phyloP scores from a whole-genome alignment of 2,329 filamentous ascomycete species.

The Zasmidium citrigriseum region DNA sequence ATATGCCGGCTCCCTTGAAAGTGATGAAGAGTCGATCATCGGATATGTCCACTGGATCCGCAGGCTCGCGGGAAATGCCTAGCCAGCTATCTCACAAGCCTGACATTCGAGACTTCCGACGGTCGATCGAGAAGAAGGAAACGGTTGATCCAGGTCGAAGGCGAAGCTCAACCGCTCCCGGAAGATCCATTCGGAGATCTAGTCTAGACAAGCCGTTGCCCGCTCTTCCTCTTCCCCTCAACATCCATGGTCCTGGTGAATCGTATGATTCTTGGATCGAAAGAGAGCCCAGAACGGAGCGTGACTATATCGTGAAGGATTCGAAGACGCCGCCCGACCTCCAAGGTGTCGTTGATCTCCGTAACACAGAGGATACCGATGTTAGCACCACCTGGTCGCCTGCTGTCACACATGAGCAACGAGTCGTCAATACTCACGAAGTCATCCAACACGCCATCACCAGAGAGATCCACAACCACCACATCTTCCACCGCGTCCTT shows the following conservation, averaged over 20 bases:
- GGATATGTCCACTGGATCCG: background rate
- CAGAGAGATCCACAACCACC: slow-evolving; percentile 57
- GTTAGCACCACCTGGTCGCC: slow-evolving; percentile 40
- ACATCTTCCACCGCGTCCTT: slow-evolving; percentile 54
- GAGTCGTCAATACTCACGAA: slow-evolving; percentile 47
- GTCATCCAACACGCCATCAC: slow-evolving; percentile 51
- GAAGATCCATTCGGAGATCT: background rate
- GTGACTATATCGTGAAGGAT: slow-evolving; percentile 9
- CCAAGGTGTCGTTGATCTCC: slow-evolving; percentile 14
- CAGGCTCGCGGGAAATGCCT: slow-evolving; percentile 33
- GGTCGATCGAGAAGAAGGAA: background rate
- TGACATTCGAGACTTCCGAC: background rate
- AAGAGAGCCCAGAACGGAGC: background rate
- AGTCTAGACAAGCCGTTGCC: background rate
- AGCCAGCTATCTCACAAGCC: slow-evolving; percentile 10
- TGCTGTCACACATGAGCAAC: slow-evolving; percentile 51
- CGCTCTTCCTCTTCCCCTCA: background rate
- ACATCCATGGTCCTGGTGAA: background rate
- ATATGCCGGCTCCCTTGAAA: slow-evolving; percentile 15
- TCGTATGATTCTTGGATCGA: background rate
- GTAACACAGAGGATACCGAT: slow-evolving; percentile 42
- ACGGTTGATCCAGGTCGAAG: background rate
- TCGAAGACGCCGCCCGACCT: slow-evolving; percentile 14
- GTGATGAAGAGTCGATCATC: slow-evolving; percentile 10
- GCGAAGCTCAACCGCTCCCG: background rate